Percentiles rank a stretch among this genome's conserved stretches.
phyloP scores from a whole-genome alignment of 495 filamentous ascomycete species.

The Hypomontagnella monticulosa region DNA sequence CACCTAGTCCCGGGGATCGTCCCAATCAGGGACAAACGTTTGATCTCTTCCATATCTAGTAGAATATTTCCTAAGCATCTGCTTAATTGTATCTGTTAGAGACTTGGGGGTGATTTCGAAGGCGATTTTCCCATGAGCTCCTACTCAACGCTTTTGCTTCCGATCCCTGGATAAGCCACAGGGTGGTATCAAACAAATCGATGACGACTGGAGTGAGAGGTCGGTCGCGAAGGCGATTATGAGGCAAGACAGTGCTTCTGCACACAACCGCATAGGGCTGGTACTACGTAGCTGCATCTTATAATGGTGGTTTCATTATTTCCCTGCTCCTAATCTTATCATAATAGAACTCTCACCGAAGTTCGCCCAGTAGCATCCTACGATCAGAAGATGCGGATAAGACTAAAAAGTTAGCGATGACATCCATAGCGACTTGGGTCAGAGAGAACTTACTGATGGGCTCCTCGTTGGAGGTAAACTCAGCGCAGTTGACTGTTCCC shows the following conservation, averaged over 20 bases:
- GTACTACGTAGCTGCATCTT: background rate
- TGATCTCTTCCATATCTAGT: background rate
- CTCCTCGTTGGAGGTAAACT: constrained; percentile 83
- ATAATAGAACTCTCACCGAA: constrained; percentile 55
- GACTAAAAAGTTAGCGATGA: constrained; percentile 59
- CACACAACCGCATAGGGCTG: background rate
- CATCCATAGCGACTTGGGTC: background rate
- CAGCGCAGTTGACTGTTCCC: constrained; percentile 93
- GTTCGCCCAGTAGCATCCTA: constrained; percentile 79
- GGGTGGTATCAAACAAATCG: constrained; percentile 3
- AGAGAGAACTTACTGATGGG: constrained; percentile 79
- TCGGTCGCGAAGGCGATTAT: constrained; percentile 13
- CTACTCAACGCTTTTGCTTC: background rate
- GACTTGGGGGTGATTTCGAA: background rate
- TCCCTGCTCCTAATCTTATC: background rate
- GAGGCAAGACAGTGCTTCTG: background rate
- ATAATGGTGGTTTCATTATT: background rate
- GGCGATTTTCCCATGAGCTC: background rate
- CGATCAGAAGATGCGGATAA: constrained; percentile 87
- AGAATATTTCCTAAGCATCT: background rate
- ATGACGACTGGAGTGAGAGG: constrained; percentile 8
- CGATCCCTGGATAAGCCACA: background rate
- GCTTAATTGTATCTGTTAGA: background rate
- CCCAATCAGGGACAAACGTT: too few relatives aligned
- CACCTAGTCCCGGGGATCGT: too few relatives aligned